Conservation (phyloP, 108 stramenopile species). For the Bacterosira constricta region DNA sequence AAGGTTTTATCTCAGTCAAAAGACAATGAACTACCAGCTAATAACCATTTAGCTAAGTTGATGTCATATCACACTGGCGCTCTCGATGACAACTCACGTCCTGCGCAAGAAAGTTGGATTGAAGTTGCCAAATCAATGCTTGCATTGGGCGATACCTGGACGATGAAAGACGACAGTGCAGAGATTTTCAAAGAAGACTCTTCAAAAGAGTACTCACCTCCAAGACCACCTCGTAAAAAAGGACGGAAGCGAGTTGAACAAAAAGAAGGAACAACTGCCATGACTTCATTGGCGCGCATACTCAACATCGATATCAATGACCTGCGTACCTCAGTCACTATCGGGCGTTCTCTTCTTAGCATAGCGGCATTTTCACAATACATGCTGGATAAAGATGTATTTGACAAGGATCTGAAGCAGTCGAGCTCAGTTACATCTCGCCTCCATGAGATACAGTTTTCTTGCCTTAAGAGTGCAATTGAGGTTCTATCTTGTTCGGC, state of each 20-base stretch:
- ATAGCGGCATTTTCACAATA: conserved; percentile 2
- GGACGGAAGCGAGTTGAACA: conserved; percentile 2
- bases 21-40: background rate
- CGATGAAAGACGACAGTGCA: conserved; percentile 3
- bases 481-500: conserved; percentile 31
- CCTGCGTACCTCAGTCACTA: conserved; percentile 3
- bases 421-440: conserved; percentile 8
- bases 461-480: conserved; percentile 31
- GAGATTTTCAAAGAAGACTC: background rate
- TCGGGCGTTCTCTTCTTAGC: conserved; percentile 9
- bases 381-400: background rate
- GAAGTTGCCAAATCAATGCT: conserved; percentile 28
- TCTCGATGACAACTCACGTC: background rate
- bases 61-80: background rate
- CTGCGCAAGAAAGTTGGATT: background rate
- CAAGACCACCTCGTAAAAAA: conserved; percentile 5
- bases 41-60: background rate
- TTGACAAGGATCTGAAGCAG: background rate
- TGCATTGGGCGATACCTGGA: conserved; percentile 24
- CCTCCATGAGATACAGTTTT: conserved; percentile 19
- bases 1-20: no score
- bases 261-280: background rate
- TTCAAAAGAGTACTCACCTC: background rate
- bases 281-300: conserved; percentile 8
- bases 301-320: conserved; percentile 22